Evolutionary conservation across 495 filamentous ascomycete species (phyloP).

Genomic region (Tuber microsphaerosporum): DNA sequence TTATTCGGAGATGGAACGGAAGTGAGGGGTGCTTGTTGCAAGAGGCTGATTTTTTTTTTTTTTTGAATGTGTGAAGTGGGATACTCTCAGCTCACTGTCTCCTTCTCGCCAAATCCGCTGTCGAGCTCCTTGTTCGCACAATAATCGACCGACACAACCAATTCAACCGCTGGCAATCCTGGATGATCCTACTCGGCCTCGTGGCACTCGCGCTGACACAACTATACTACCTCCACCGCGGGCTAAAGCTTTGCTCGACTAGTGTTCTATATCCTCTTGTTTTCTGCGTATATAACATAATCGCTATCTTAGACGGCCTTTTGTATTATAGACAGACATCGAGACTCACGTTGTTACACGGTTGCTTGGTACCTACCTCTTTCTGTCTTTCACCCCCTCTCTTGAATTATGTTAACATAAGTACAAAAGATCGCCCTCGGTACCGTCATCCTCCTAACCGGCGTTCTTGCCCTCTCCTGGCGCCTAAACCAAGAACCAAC

Average conservation of each 20-base stretch:
- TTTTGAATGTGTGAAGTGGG: conserved; percentile 49
- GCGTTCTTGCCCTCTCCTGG: conserved; percentile 91
- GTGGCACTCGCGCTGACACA: conserved; percentile 78
- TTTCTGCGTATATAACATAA: conserved; percentile 99
- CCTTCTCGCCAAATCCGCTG: conserved; percentile 90
- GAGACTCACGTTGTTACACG: conserved; percentile 65
- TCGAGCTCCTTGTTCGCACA: conserved; percentile 91
- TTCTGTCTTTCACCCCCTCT: neutral
- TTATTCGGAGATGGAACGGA: conserved; percentile 9
- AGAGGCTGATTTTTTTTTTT: neutral
- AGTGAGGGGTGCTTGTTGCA: neutral
- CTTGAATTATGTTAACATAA: conserved; percentile 12
- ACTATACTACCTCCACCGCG: conserved; percentile 89
- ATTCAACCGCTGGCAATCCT: conserved; percentile 95
- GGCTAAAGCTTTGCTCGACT: conserved; percentile 87
- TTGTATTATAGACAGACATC: conserved; percentile 92
- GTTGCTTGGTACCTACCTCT: conserved; percentile 51
- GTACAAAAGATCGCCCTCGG: conserved; percentile 62
- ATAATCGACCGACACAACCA: conserved; percentile 82
- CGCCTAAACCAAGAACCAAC: conserved; percentile 68
- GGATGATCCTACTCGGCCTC: conserved; percentile 81
- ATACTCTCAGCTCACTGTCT: conserved; percentile 90
- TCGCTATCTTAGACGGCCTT: conserved; percentile 91
- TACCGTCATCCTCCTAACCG: conserved; percentile 73
- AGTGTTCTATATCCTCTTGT: conserved; percentile 95